Conservation (phyloP, 2,329 filamentous ascomycete genomes). For the Stemphylium lycopersici region DNA sequence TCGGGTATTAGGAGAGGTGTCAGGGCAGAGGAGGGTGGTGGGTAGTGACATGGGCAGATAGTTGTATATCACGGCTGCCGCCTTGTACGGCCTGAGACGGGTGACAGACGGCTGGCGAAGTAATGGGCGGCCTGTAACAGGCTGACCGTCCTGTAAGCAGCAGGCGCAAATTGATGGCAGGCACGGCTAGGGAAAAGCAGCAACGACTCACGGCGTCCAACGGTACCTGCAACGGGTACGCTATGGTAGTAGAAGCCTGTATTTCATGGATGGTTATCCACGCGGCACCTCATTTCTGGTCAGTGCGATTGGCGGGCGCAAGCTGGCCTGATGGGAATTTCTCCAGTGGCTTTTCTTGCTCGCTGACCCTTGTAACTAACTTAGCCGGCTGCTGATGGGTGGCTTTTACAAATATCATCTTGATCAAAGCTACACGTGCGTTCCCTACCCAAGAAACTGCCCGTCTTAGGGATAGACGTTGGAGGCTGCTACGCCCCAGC, state of each 20-base stretch:
- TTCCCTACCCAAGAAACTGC: not conserved
- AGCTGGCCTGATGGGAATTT: not conserved
- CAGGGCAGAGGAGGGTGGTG: no score
- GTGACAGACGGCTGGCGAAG: not conserved
- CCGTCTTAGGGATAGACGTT: no score
- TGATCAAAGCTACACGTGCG: not conserved
- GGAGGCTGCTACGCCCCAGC: not conserved
- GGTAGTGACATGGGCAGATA: conserved; percentile 1
- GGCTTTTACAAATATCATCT: not conserved
- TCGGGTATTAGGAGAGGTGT: conserved; percentile 1
- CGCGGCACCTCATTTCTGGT: not conserved
- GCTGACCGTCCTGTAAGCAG: conserved; percentile 7
- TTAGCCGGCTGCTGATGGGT: no score
- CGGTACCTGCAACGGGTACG: not conserved
- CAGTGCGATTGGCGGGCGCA: conserved; percentile 1
- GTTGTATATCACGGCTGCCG: conserved; percentile 4
- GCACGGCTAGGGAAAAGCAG: conserved; percentile 8
- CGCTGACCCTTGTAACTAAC: not conserved
- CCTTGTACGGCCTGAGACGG: not conserved
- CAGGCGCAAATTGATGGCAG: conserved; percentile 13
- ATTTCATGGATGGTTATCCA: not conserved
- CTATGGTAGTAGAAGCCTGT: not conserved
- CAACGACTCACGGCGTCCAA: conserved; percentile 12
- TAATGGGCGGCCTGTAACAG: not conserved
- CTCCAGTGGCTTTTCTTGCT: conserved; percentile 2